Evolutionary conservation across 1,284 basidiomycete species (phyloP), one percentile per base, ranked within the genome.

Genomic region (Paramarasmius palmivorus): DNA sequence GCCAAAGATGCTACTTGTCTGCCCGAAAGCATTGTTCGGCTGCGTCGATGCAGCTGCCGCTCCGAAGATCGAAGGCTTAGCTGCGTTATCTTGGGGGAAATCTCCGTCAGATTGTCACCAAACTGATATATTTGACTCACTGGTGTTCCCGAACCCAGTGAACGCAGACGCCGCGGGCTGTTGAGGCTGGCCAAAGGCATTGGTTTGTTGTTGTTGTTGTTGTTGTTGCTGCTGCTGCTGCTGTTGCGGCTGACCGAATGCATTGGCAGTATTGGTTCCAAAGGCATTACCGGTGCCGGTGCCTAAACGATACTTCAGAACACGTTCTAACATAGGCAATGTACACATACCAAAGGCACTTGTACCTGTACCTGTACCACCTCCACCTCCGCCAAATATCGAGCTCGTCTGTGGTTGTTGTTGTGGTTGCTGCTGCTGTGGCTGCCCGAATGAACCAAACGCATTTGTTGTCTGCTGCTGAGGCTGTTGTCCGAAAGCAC

Each of bases 21-120:
- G 52, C 10, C 67, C 65, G 53, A 67, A 67, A 2, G 52, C 25
- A 9, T 57, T 39, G 39, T 51, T 58, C 26, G 60, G 57, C 39
- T 57, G 60, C 2, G 59, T 44, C 25, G 72, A 61, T 44, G 75
- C 73, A 39, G 45, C 50, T 9, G 70, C 56, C 36, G 68, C 69
- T 35, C 72, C 66, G 53, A 81, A 78, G 45, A 75, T 62, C 14
- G 70, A 68, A n/a, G 80, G 70, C 52, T 82, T 83, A 22, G 70
- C 59, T n/a, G 71, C 65, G 48, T 68, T 66, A 47, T 58, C 66
- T 52, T 56, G 52, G n/a, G n/a, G n/a, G 37, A 47, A 61, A 56
- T 59, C 48, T 53, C 59, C 2, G 57, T 52, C 68, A 29, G 65
- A 46, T 36, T 5, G 19, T 37, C 23, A 36, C 22, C 22, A 38